These are phyloP conservation scores for Ceriops decandra DNA, from an alignment of 345 rosid genomes.

Conservation along the genomic window DNA sequence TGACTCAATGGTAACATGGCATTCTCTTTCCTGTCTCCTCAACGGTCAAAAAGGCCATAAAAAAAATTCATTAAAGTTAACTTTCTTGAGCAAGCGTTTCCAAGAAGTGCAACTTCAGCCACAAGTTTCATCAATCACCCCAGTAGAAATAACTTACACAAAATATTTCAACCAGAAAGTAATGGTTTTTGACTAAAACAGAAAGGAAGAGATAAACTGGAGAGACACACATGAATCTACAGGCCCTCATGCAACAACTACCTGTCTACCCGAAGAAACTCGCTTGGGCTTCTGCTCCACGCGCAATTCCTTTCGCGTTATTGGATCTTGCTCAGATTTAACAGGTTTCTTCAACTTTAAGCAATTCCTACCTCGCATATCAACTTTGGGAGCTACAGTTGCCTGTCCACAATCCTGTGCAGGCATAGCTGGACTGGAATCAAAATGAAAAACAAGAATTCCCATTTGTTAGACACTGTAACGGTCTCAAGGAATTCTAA, in stretches of 20 bases:
- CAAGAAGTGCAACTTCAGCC: too few relatives aligned
- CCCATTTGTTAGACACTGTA: neutral
- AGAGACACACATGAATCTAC: neutral
- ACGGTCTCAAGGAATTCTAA: too few relatives aligned
- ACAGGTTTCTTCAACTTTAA: slow-evolving; percentile 47
- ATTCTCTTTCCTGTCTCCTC: slow-evolving; percentile 44
- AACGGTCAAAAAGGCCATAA: neutral
- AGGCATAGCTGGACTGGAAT: slow-evolving; percentile 42
- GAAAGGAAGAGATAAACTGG: neutral
- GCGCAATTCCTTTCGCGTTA: slow-evolving; percentile 15
- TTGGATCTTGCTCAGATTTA: slow-evolving; percentile 31
- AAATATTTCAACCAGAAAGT: neutral
- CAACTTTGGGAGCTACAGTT: slow-evolving; percentile 38
- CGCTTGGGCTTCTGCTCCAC: slow-evolving; percentile 31
- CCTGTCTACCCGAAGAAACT: slow-evolving; percentile 34
- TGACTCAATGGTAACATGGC: slow-evolving; percentile 49
- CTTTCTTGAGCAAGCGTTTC: neutral
- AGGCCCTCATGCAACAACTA: slow-evolving; percentile 18
- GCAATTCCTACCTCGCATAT: slow-evolving; percentile 61
- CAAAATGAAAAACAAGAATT: slow-evolving; percentile 1
- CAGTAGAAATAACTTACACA: neutral
- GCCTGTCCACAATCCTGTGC: slow-evolving; percentile 29
- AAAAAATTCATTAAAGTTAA: neutral
- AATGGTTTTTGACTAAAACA: neutral
- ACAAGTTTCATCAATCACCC: neutral